Evolutionary conservation across 2,329 filamentous ascomycete species (phyloP).

Genomic region (Aotearoamyces nothofagi): DNA sequence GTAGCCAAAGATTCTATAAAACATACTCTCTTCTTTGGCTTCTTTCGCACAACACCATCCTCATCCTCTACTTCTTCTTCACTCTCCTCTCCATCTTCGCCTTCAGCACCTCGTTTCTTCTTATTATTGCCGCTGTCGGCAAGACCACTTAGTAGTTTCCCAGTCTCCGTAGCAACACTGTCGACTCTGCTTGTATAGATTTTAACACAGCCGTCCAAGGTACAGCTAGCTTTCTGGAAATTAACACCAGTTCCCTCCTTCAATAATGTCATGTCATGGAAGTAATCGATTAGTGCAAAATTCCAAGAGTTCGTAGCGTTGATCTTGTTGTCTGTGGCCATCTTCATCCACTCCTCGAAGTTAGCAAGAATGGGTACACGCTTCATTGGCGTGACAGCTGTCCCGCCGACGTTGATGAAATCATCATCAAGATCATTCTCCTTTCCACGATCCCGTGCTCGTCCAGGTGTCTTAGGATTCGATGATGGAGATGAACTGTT

Average conservation of each 20-base stretch:
- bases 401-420: constrained; percentile 51
- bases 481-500: constrained; percentile 37
- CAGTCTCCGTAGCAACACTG: constrained; percentile 94
- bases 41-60: constrained; percentile 36
- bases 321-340: constrained; percentile 99
- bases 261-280: constrained; percentile 94
- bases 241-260: constrained; percentile 96
- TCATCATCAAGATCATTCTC: constrained; percentile 36
- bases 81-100: constrained; percentile 48
- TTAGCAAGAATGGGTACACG: constrained; percentile 90
- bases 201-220: constrained; percentile 93
- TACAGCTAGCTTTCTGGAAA: constrained; percentile 97
- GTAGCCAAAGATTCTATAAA: neutral
- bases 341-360: constrained; percentile 99
- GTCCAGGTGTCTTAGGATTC: constrained; percentile 37
- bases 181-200: constrained; percentile 98
- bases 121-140: constrained; percentile 69
- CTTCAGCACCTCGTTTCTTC: constrained; percentile 54
- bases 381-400: constrained; percentile 86
- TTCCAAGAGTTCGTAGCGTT: constrained; percentile 98
- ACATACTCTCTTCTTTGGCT: constrained; percentile 45
- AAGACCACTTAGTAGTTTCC: constrained; percentile 82
- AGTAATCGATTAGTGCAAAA: constrained; percentile 99
- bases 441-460: constrained; percentile 21
- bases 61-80: constrained; percentile 44